Conservation (phyloP, 176 grass and related monocot species). For the Bonia amplexicaulis region DNA sequence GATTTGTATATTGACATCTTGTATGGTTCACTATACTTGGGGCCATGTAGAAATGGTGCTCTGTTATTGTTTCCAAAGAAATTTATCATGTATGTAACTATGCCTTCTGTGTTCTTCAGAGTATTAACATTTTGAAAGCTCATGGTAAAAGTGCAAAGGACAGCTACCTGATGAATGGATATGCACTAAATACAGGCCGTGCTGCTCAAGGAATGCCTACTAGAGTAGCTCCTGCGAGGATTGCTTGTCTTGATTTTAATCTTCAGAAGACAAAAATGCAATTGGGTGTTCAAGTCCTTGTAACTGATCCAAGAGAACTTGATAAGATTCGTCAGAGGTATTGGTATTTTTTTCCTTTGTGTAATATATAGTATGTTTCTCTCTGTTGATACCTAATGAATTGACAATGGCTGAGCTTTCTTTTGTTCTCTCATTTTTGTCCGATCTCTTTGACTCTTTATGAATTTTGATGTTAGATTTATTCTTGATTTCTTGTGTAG, state of each 20-base stretch:
- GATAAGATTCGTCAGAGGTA: conserved; percentile 91
- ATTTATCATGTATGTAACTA: background rate
- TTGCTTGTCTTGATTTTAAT: conserved; percentile 93
- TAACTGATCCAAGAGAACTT: conserved; percentile 83
- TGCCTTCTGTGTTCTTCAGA: conserved; percentile 34
- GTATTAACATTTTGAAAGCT: conserved; percentile 93
- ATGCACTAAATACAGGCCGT: conserved; percentile 74
- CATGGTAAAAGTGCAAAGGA: conserved; percentile 82
- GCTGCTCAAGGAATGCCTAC: conserved; percentile 90
- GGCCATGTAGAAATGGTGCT: background rate
- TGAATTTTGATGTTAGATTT: background rate
- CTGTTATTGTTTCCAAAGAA: background rate
- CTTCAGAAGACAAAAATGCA: conserved; percentile 99
- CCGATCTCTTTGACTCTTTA: background rate
- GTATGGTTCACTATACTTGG: background rate
- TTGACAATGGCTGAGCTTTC: background rate
- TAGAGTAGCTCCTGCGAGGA: conserved; percentile 65
- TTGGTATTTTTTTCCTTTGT: background rate
- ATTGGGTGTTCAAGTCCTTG: conserved; percentile 85
- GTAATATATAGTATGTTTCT: background rate
- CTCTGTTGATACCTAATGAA: background rate
- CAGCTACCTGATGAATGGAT: conserved; percentile 85
- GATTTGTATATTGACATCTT: background rate
- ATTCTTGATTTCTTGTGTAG: background rate
- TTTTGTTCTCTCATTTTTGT: background rate